Base-by-base conservation (phyloP, 305 asterid species). In the Fraxinus floribunda region DNA sequence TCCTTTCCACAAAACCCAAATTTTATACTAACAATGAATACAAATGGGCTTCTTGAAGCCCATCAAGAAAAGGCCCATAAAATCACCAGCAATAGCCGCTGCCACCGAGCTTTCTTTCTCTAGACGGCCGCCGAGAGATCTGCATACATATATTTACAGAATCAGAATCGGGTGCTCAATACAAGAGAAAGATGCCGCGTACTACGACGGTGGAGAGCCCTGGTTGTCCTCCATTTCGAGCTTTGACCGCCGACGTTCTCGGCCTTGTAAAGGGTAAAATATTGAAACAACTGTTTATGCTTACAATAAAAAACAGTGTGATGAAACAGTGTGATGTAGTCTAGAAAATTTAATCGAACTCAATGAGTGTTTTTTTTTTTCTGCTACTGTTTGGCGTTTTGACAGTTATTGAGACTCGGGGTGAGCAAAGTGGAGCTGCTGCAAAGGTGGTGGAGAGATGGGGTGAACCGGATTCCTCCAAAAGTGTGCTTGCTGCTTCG, bases 171-270 rank as follows among this genome's bases (percentile, higher is more conserved):
- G 13, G 74, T 29, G 34, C 73, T 26, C 74, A 29, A 29, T 10
- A 29, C 74, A 26, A 66, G 74, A 13, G n/a, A 20, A 66, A 38
- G 10, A 95, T 95, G 98, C 98, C 98, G 7, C 97, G 98, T 24
- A 95, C 98, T 4, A 89, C 93, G 22, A 92, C 97, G 72, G 39
- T 90, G 84, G 99, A 94, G 84, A 84, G 85, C 85, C 90, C 93
- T 20, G 97, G 96, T 49, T 94, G 97, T 86, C 98, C 99, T 78
- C 89, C 97, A 8, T 86, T 95, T 38, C 94, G 98, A 86, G 97
- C 95, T 74, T 70, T 95, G 78, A 90, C 97, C 74, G 87, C 88
- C 82, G 99, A 95, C 72, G 86, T 85, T 83, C 98, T 89, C 70
- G 92, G 92, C 62, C 87, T 89, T 29, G 84, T 89, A 38, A 89